Conservation (phyloP, 192 early-diverging fungal species). For the Kappamyces sp. region DNA sequence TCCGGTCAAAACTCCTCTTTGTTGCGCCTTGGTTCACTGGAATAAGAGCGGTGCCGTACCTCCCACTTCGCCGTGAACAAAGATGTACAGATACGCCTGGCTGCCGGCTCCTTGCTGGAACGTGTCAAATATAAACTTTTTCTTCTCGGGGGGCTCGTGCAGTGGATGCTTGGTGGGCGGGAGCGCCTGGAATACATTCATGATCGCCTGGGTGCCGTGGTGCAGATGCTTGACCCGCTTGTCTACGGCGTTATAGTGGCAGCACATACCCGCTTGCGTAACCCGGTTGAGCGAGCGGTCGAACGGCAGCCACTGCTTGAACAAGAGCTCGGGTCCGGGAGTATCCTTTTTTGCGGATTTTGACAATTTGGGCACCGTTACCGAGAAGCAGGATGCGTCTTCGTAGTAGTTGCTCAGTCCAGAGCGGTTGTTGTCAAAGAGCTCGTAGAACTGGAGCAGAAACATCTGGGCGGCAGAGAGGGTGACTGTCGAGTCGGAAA, state of each 20-base stretch:
- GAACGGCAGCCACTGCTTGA: conserved; percentile 25
- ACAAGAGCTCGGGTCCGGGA: neutral
- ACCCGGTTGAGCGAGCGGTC: conserved; percentile 22
- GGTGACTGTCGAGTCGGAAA: conserved; percentile 28
- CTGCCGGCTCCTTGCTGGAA: conserved; percentile 19
- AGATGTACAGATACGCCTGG: conserved; percentile 18
- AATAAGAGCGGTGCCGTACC: no score
- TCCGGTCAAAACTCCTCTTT: no score
- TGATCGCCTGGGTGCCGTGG: conserved; percentile 13
- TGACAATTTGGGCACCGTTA: conserved; percentile 19
- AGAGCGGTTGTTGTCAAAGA: conserved; percentile 32
- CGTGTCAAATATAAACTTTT: conserved; percentile 18
- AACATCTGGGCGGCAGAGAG: conserved; percentile 24
- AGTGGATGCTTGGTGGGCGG: conserved; percentile 20
- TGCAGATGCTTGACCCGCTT: conserved; percentile 15
- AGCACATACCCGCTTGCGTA: conserved; percentile 12
- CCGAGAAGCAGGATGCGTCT: conserved; percentile 28
- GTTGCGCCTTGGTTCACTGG: no score
- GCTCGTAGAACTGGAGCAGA: conserved; percentile 27
- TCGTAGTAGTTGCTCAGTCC: conserved; percentile 26
- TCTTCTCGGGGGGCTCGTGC: conserved; percentile 11
- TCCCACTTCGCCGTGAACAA: conserved; percentile 33
- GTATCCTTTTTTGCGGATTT: neutral
- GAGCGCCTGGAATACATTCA: conserved; percentile 2
- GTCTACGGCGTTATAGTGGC: neutral